A percentile compares a stretch with the other conserved stretches of the same genome.
These are phyloP conservation scores for Phaeosphaeriaceae sp. DNA, from an alignment of 2,329 filamentous ascomycete species.

Conservation along the genomic window DNA sequence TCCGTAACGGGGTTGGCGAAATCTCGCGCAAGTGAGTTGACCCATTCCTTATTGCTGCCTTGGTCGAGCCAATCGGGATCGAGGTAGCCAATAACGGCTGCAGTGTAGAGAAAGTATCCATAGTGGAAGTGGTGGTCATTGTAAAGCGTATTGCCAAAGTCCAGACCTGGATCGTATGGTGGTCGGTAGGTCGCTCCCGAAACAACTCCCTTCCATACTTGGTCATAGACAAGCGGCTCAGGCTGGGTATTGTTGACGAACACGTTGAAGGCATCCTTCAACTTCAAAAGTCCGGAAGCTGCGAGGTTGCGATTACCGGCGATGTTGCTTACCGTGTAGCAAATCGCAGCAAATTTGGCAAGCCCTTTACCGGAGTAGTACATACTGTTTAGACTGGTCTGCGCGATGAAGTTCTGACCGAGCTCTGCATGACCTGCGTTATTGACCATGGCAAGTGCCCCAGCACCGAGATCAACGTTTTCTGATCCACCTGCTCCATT, in stretches of 20 bases:
- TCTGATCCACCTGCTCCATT: slow-evolving; percentile 41
- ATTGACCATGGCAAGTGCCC: slow-evolving; percentile 65
- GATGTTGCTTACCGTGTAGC: slow-evolving; percentile 61
- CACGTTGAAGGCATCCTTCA: slow-evolving; percentile 57
- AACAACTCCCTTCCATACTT: slow-evolving; percentile 80
- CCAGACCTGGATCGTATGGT: slow-evolving; percentile 51
- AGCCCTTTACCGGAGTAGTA: slow-evolving; percentile 78
- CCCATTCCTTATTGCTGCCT: slow-evolving; percentile 74
- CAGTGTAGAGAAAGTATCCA: slow-evolving; percentile 89
- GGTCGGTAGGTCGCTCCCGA: slow-evolving; percentile 71
- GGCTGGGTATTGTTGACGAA: slow-evolving; percentile 57
- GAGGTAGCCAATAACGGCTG: slow-evolving; percentile 82
- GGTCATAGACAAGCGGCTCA: slow-evolving; percentile 65
- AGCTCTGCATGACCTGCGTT: slow-evolving; percentile 73
- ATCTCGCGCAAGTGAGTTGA: slow-evolving; percentile 85
- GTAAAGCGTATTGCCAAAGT: slow-evolving; percentile 92
- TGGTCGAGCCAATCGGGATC: slow-evolving; percentile 75
- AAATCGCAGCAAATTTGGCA: slow-evolving; percentile 54
- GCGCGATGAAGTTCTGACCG: slow-evolving; percentile 73
- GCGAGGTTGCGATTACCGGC: slow-evolving; percentile 64
- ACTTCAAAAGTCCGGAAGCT: slow-evolving; percentile 58
- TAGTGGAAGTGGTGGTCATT: slow-evolving; percentile 74
- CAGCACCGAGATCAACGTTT: slow-evolving; percentile 49
- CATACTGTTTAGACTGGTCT: slow-evolving; percentile 86
- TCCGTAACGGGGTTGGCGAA: slow-evolving; percentile 79